Evolutionary conservation across 2,329 filamentous ascomycete species (phyloP), one percentile per base, ranked within the genome.

Genomic region (Xylariaceae sp.): DNA sequence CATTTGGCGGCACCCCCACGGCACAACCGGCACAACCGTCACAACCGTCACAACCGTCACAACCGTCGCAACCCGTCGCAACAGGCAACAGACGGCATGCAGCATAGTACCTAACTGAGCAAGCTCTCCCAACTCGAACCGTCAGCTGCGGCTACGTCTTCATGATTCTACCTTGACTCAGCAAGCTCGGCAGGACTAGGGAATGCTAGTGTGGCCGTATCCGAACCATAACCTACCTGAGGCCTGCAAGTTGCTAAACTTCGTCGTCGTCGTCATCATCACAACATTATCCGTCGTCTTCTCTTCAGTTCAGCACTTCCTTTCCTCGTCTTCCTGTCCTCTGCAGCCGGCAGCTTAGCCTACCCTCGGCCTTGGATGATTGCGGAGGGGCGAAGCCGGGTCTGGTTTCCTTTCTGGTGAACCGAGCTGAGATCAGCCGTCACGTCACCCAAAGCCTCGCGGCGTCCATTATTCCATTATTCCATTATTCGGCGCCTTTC

Each of bases 101-200:
- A 34, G 32, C 32, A 34, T 34, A 34, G 10, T 15, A 34, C 10
- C 32, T 34, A 13, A 34, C 32, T 34, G 32, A 34, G 32, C 32
- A 34, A 34, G 10, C 32, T 34, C 32, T 34, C 32, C 10, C 32
- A 34, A 15, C 13, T 34, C 10, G 26, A 46, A 47, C 37, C 34
- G 19, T 47, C 43, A n/a, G 30, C 39, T 47, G 22, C 32, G 22
- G 47, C 51, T 55, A 58, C 56, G 56, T 58, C 56, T 58, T 41
- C 26, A 56, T 58, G 54, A 58, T 56, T 39, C 53, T 16, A 40
- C 46, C 47, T 51, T 49, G 48, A 44, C 56, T 49, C 41, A 21
- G 48, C 47, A 44, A 54, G 37, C 51, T 47, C 40, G n/a, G 26
- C 12, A 15, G 7, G 29, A 10, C 29, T 34, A 34, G 32, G 4